These are phyloP conservation scores for Xylaria flabelliformis DNA, from an alignment of 495 filamentous ascomycete genomes.

Conservation along the genomic window DNA sequence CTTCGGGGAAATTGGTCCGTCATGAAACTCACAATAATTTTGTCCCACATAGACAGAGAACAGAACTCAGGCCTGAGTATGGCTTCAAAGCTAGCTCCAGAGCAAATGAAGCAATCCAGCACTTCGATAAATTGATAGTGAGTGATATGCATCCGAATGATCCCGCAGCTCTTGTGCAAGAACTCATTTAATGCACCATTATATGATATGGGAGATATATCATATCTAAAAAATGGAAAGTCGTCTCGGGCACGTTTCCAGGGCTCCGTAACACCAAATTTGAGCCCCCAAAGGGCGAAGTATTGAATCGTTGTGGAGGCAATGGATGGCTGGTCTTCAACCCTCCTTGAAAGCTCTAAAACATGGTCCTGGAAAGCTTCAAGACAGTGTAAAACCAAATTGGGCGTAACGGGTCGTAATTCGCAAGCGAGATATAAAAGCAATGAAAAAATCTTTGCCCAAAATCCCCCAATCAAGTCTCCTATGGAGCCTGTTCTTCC, in stretches of 20 bases:
- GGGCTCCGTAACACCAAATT: not conserved
- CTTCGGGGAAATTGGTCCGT: not conserved
- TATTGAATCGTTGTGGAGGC: not conserved
- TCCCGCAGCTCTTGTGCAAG: accelerated
- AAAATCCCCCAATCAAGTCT: not conserved
- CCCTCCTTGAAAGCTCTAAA: not conserved
- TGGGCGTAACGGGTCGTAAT: not conserved
- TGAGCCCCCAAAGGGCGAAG: not conserved
- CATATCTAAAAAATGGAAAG: not conserved
- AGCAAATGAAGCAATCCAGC: not conserved
- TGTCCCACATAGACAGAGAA: too few species aligned
- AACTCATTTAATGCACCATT: not conserved
- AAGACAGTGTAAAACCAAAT: too few species aligned
- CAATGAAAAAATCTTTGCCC: not conserved
- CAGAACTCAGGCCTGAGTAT: too few species aligned
- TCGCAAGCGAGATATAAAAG: not conserved
- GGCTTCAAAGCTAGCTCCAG: not conserved
- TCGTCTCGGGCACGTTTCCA: not conserved
- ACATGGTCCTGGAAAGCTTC: not conserved
- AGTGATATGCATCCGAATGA: not conserved
- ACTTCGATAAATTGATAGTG: not conserved
- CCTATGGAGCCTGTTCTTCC: not conserved
- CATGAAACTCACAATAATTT: not conserved
- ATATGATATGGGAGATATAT: not conserved
- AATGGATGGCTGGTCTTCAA: not conserved